A percentile compares a stretch with the other conserved stretches of the same genome.
These are phyloP conservation scores for Salmacisia buchloeana DNA, from an alignment of 1,284 basidiomycete genomes.

Conservation along the genomic window DNA sequence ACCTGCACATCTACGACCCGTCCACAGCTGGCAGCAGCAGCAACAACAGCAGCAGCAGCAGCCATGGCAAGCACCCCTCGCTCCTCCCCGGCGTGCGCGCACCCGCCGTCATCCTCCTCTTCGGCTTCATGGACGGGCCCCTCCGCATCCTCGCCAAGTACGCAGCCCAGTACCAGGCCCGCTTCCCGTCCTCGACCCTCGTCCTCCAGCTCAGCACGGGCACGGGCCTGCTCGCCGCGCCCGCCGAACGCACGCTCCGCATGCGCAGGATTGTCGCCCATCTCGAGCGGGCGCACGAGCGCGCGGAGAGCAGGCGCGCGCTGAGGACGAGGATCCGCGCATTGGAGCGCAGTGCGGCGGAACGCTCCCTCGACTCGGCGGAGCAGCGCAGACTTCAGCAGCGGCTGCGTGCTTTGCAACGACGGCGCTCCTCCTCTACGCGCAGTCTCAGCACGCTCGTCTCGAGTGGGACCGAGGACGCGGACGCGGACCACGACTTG, in stretches of 20 bases:
- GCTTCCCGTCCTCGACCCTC: slow-evolving; percentile 37
- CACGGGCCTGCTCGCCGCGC: slow-evolving; percentile 23
- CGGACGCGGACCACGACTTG: not conserved
- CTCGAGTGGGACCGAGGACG: not conserved
- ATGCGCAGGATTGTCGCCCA: slow-evolving; percentile 15
- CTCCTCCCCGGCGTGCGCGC: not conserved
- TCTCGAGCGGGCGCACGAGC: slow-evolving; percentile 7
- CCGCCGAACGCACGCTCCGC: slow-evolving; percentile 14
- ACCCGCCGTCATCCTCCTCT: slow-evolving; percentile 23
- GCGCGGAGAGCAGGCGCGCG: not conserved
- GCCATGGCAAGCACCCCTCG: not conserved
- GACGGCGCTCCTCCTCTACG: not conserved
- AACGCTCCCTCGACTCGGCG: not conserved
- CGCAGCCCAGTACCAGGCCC: slow-evolving; percentile 30
- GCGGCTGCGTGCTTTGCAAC: not conserved
- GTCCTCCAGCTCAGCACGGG: slow-evolving; percentile 37
- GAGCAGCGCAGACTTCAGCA: not conserved
- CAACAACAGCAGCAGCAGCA: not conserved
- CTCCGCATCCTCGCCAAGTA: slow-evolving; percentile 41
- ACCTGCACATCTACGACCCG: slow-evolving; percentile 7
- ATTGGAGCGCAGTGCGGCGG: not conserved
- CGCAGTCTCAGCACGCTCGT: not conserved
- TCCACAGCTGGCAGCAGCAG: not conserved
- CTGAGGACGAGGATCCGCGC: slow-evolving; percentile 4
- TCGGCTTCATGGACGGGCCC: slow-evolving; percentile 47